Conservation (phyloP, 225 moss, liverwort and hornwort species). For the Thuidium tamariscinum region DNA sequence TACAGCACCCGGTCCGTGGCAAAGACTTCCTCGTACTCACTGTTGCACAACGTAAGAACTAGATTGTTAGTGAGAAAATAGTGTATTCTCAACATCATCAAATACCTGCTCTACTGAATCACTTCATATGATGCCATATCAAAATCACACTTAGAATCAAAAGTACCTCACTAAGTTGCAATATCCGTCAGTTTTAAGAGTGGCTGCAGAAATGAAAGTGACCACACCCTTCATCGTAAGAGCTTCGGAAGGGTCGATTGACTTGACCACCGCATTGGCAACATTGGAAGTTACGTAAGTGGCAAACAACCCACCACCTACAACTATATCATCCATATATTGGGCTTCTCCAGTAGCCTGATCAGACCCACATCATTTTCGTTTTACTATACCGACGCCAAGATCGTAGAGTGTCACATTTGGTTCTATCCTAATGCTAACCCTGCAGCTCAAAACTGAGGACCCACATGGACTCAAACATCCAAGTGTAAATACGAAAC, state of each 20-base stretch:
- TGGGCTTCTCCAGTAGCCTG: constrained; percentile 81
- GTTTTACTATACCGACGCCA: background rate
- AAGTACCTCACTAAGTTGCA: constrained; percentile 72
- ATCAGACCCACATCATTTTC: constrained; percentile 1
- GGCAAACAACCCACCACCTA: constrained; percentile 57
- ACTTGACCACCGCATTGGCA: constrained; percentile 47
- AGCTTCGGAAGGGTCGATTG: constrained; percentile 56
- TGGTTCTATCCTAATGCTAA: background rate
- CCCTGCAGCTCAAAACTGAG: background rate
- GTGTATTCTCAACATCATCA: background rate
- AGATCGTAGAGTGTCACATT: background rate
- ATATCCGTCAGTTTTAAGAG: constrained; percentile 60
- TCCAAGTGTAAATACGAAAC: background rate
- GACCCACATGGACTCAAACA: background rate
- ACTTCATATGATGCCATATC: background rate
- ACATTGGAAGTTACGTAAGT: constrained; percentile 48
- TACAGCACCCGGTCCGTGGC: constrained; percentile 39
- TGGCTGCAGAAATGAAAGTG: constrained; percentile 59
- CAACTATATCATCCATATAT: constrained; percentile 55
- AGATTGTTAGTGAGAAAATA: background rate
- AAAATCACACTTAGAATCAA: background rate
- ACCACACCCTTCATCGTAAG: constrained; percentile 53
- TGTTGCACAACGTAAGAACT: constrained; percentile 1
- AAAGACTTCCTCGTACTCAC: constrained; percentile 88
- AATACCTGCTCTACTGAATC: background rate